Base-by-base conservation (phyloP, 352 stramenopile species). In the Globisporangium apiculatum region DNA sequence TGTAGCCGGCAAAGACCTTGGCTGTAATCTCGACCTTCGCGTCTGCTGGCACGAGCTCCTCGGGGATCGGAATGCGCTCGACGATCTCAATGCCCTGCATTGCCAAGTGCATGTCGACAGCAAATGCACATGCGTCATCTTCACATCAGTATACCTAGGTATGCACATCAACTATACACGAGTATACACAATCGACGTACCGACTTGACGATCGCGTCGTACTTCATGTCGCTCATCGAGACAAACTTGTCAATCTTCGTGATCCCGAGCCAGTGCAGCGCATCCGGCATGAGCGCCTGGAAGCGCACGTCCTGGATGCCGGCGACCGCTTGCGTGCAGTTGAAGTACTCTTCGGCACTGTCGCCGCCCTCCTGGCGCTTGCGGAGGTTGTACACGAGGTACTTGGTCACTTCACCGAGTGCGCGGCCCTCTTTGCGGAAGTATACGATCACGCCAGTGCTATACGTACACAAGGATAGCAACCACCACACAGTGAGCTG, bases 141-240 rank as follows among this genome's bases (percentile, higher is more conserved):
- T 31, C 24, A 31, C 24, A 31, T 31, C 24, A 31, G 24, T 31
- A 31, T 31, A 31, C 24, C 0, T 31, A 31, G 24, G 24, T 31
- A 31, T 31, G 3, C 24, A 31, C 2, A 31, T 31, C 24, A 3
- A 31, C 0, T 31, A 31, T 31, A 31, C 24, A 3, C 24, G 1
- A 31, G 24, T 31, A 31, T 31, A 31, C 24, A 31, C 2, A 37
- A 24, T 18, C 18, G 6, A 68, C 79, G 48, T 76, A 94, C 87
- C 65, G 96, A 98, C 10, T 85, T 94, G 10, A 98, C 91, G 66
- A 99, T 99, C 43, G 97, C 97, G 65, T 99, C 94, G 82, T 99
- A 99, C 71, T 99, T 99, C 97, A 99, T 99, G 79, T 99, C 96
- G 64, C 86, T 98, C 97, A 99, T 99, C 51, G 89, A 97, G 49